These are phyloP conservation scores for Saccharomyces hybrid DNA, from an alignment of 1,139 yeast genomes.

Conservation along the genomic window DNA sequence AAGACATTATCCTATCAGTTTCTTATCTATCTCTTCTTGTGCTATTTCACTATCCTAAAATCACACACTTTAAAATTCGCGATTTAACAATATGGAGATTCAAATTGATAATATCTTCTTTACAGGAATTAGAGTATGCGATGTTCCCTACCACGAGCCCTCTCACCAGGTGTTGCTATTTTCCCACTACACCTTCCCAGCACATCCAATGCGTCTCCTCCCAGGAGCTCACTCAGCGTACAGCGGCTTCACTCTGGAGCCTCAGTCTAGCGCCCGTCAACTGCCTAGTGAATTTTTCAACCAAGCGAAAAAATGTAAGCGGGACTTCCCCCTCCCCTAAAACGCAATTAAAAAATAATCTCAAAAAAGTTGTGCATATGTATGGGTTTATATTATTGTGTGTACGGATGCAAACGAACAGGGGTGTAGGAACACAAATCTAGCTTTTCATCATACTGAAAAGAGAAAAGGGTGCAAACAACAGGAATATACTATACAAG, in stretches of 20 bases:
- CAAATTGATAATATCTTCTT: background rate
- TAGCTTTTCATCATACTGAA: background rate
- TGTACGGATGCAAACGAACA: background rate
- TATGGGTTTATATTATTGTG: background rate
- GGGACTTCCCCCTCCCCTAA: background rate
- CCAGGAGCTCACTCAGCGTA: background rate
- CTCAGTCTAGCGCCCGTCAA: background rate
- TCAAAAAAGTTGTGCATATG: no score
- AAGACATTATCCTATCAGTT: constrained; percentile 48
- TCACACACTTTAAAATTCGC: background rate
- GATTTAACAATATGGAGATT: background rate
- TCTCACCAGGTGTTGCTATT: background rate
- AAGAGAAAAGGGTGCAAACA: background rate
- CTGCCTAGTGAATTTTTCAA: background rate
- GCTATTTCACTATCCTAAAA: background rate
- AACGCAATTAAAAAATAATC: no score
- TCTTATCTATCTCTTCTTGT: constrained; percentile 23
- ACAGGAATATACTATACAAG: background rate
- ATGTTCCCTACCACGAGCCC: background rate
- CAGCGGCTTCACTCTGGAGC: background rate
- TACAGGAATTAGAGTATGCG: background rate
- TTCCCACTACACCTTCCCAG: background rate
- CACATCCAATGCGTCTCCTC: background rate
- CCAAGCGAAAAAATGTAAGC: background rate
- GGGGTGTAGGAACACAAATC: background rate